phyloP scores from a whole-genome alignment of 1,284 basidiomycete species.

The Rhodotorula sp. region DNA sequence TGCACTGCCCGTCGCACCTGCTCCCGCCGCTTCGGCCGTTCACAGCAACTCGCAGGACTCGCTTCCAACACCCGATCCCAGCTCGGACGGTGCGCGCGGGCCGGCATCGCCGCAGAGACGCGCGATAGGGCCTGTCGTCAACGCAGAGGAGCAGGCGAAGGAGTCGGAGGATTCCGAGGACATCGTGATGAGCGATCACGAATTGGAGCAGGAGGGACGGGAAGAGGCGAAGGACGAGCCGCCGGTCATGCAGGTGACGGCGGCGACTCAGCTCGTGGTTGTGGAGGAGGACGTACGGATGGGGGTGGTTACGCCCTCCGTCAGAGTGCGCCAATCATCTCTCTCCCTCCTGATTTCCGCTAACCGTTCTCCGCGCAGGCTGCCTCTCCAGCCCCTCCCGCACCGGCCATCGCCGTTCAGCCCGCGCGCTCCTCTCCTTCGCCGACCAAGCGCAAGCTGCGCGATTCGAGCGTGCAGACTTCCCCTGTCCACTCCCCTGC shows the following conservation, averaged over 20 bases:
- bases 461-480: conserved; percentile 1
- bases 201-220: background rate
- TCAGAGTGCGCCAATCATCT: background rate
- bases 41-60: conserved; percentile 17
- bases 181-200: background rate
- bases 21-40: background rate
- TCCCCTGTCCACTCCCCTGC: background rate
- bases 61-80: conserved; percentile 17
- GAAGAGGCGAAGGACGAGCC: background rate
- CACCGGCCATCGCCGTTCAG: background rate
- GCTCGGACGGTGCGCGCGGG: background rate
- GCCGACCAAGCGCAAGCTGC: background rate
- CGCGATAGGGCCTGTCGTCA: background rate
- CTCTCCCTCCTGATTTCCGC: background rate
- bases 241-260: background rate
- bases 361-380: background rate
- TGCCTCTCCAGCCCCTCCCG: background rate
- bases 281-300: background rate
- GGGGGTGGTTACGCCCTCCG: no score
- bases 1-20: background rate
- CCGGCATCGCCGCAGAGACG: background rate
- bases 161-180: background rate
- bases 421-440: background rate
- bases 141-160: no score
- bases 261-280: background rate